These are phyloP conservation scores for Heritiera fomes DNA, from an alignment of 345 rosid genomes.

Conservation along the genomic window DNA sequence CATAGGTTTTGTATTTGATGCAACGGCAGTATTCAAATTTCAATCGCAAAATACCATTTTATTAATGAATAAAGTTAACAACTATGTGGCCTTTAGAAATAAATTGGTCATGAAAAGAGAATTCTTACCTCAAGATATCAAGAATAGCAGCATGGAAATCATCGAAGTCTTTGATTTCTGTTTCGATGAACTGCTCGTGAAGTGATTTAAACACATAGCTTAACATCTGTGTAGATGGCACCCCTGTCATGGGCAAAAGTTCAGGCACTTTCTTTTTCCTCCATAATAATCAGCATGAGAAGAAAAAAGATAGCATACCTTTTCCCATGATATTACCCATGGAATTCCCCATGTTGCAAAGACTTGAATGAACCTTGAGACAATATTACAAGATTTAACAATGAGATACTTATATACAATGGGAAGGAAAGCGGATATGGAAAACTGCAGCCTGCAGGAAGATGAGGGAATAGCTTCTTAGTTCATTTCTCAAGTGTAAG, in stretches of 20 bases:
- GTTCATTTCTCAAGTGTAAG: constrained; percentile 22
- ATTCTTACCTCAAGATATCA: constrained; percentile 68
- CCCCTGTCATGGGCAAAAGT: constrained; percentile 30
- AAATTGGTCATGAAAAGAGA: not conserved
- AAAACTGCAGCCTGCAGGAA: not conserved
- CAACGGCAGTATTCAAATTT: no score
- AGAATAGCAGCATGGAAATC: constrained; percentile 76
- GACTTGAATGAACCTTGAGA: not conserved
- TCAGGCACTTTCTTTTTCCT: no score
- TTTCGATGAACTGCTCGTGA: constrained; percentile 54
- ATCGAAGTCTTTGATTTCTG: constrained; percentile 51
- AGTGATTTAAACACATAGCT: constrained; percentile 60
- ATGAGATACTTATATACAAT: not conserved
- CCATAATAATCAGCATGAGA: not conserved
- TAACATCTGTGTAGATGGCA: constrained; percentile 61
- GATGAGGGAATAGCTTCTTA: constrained; percentile 2
- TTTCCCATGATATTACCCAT: constrained; percentile 62
- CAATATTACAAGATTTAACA: not conserved
- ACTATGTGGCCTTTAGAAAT: not conserved
- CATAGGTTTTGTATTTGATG: no score
- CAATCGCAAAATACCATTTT: no score
- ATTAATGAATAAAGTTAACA: no score
- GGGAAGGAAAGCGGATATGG: constrained; percentile 12
- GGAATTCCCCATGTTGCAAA: constrained; percentile 53
- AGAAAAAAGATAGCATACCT: constrained; percentile 35